Conservation (phyloP, 768 basidiomycete genomes). For the Candolleomyces efflorescens region DNA sequence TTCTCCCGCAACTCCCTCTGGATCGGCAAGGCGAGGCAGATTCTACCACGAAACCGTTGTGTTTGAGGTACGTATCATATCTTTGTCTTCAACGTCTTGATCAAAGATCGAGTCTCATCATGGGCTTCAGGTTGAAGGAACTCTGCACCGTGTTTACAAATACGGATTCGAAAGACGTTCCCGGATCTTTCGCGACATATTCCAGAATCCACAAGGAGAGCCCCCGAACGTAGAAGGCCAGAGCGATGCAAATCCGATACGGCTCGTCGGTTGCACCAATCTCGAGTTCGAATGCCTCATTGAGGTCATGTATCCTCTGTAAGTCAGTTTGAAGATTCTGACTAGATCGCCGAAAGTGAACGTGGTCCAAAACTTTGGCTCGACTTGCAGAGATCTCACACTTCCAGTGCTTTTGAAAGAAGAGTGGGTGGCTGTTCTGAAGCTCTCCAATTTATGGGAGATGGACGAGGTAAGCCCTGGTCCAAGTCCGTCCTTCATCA, state of each 20-base stretch:
- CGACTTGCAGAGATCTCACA: neutral
- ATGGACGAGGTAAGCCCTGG: neutral
- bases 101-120: neutral
- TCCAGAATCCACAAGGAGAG: neutral
- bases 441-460: neutral
- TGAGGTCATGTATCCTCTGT: conserved; percentile 1
- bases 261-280: neutral
- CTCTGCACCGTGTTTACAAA: neutral
- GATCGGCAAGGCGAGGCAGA: neutral
- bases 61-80: neutral
- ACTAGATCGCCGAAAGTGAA: too few species aligned
- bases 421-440: neutral
- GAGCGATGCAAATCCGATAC: neutral
- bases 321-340: too few species aligned
- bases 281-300: neutral
- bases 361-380: too few species aligned
- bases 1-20: too few species aligned
- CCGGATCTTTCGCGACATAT: neutral
- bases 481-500: too few species aligned
- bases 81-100: neutral
- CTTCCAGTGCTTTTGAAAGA: neutral
- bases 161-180: neutral
- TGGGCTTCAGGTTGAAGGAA: neutral
- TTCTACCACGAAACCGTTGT: neutral
- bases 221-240: neutral